A percentile compares a stretch with the other conserved stretches of the same genome.
Conservation (phyloP, 371 early-diverging fungal genomes). For the Apophysomyces trapeziformis region DNA sequence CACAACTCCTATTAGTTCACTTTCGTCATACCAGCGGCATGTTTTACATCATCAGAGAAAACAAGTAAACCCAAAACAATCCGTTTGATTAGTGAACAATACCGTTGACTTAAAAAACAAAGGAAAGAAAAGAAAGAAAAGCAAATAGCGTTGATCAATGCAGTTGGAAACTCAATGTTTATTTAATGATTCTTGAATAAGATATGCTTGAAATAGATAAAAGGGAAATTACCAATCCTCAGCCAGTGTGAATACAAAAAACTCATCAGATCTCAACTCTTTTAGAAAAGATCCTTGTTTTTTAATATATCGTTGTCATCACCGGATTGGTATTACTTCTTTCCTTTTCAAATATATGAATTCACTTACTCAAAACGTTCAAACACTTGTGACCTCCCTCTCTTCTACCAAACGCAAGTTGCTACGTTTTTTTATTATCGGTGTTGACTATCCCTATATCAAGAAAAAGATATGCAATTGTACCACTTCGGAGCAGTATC, state of each 20-base stretch:
- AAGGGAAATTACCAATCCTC: slow-evolving; percentile 15
- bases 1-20: too few relatives aligned
- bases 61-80: too few relatives aligned
- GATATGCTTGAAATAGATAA: neutral
- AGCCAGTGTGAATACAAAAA: slow-evolving; percentile 37
- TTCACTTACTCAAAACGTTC: neutral
- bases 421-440: neutral
- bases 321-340: slow-evolving; percentile 3
- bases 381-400: neutral
- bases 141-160: neutral
- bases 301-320: slow-evolving; percentile 19
- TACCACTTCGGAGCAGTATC: neutral
- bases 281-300: slow-evolving; percentile 1
- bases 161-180: neutral
- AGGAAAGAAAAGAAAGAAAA: too few relatives aligned
- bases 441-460: slow-evolving; percentile 7
- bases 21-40: too few relatives aligned
- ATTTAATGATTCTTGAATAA: neutral
- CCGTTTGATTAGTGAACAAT: too few relatives aligned
- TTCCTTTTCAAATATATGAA: neutral
- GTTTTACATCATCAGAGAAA: too few relatives aligned
- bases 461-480: slow-evolving; percentile 14
- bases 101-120: too few relatives aligned
- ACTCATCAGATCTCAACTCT: slow-evolving; percentile 10
- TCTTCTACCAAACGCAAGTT: slow-evolving; percentile 11